These are phyloP conservation scores for Alternaria arbusti DNA, from an alignment of 2,329 filamentous ascomycete species.

Conservation along the genomic window DNA sequence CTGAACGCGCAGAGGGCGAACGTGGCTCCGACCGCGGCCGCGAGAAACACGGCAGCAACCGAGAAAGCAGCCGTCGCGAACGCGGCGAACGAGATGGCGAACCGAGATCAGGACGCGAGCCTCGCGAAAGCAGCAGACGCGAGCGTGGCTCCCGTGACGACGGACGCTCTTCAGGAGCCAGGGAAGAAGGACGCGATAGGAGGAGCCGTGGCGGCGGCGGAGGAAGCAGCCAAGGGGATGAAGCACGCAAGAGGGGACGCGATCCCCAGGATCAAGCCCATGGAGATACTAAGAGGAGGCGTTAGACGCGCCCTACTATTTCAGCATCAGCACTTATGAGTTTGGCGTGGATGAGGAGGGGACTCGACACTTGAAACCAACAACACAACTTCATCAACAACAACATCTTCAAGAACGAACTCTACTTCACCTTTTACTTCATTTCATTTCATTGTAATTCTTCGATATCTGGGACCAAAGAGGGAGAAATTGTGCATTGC, in stretches of 20 bases:
- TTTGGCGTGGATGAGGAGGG: not conserved
- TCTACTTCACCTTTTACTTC: not conserved
- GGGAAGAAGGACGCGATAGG: conserved; percentile 33
- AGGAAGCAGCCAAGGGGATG: conserved; percentile 21
- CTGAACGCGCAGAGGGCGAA: conserved; percentile 30
- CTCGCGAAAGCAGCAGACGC: conserved; percentile 29
- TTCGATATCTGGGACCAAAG: not conserved
- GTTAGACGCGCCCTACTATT: conserved; percentile 12
- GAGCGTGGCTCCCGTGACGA: conserved; percentile 34
- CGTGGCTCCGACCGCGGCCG: conserved; percentile 31
- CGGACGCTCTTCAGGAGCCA: conserved; percentile 27
- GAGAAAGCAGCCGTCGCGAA: conserved; percentile 29
- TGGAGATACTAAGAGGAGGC: conserved; percentile 32
- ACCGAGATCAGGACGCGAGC: conserved; percentile 16
- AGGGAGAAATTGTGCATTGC: conserved; percentile 1
- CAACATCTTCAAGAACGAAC: conserved; percentile 9
- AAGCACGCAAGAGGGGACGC: conserved; percentile 30
- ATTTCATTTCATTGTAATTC: not conserved
- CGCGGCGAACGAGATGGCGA: conserved; percentile 23
- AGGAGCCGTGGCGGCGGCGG: conserved; percentile 24
- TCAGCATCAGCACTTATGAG: not conserved
- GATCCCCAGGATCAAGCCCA: conserved; percentile 32
- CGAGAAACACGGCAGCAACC: conserved; percentile 35
- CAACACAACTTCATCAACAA: not conserved
- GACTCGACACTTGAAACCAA: not conserved